Conservation (phyloP, 805 yeast genomes). For the Yamadazyma sp. region DNA sequence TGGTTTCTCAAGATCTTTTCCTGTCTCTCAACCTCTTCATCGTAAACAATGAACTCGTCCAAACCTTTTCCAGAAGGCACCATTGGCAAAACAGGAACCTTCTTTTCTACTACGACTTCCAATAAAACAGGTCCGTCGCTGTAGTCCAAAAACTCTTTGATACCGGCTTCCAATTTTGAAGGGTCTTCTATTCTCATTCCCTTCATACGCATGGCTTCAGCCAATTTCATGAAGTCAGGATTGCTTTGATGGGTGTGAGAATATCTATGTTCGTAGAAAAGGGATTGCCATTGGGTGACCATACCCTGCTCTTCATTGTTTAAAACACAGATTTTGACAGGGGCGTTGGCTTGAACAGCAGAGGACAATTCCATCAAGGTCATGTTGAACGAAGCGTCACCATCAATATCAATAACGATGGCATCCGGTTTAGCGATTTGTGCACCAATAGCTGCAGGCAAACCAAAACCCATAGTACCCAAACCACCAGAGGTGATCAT, state of each 20-base stretch:
- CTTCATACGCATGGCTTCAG: constrained; percentile 90
- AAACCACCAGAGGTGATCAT: constrained; percentile 98
- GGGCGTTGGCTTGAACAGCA: constrained; percentile 91
- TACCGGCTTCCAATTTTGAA: constrained; percentile 51
- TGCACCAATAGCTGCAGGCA: constrained; percentile 98
- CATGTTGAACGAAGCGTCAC: constrained; percentile 99
- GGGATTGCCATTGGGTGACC: constrained; percentile 99
- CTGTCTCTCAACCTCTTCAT: constrained; percentile 74
- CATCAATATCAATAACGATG: constrained; percentile 93
- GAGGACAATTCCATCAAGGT: constrained; percentile 89
- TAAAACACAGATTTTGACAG: constrained; percentile 83
- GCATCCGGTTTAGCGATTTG: constrained; percentile 96
- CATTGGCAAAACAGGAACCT: constrained; percentile 97
- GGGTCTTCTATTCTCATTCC: constrained; percentile 74
- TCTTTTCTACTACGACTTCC: constrained; percentile 88
- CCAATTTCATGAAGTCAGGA: constrained; percentile 90
- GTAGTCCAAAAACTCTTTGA: constrained; percentile 67
- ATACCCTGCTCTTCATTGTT: constrained; percentile 99
- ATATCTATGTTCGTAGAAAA: constrained; percentile 95
- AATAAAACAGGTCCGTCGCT: constrained; percentile 81
- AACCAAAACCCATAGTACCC: constrained; percentile 98
- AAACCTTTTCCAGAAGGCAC: constrained; percentile 95
- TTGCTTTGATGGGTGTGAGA: constrained; percentile 97
- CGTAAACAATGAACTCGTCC: constrained; percentile 88
- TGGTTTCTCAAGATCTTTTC: constrained; percentile 64